Evolutionary conservation across 1,139 yeast species (phyloP).

Genomic region (Suhomyces bolitotheri): DNA sequence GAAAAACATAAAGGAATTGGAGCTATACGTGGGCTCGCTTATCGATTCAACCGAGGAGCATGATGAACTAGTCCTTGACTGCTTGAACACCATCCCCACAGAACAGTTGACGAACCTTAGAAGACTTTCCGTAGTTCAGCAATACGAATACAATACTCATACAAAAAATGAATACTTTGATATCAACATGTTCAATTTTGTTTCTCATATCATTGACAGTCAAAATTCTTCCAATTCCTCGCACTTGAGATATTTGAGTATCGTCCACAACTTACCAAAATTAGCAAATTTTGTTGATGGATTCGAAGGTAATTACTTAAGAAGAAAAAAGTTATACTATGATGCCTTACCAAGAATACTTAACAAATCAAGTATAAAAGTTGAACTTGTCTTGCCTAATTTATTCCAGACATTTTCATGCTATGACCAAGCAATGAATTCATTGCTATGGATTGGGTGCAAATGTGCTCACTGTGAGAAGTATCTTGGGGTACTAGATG

Average conservation of each 20-base stretch:
- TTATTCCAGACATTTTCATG: slow-evolving; percentile 59
- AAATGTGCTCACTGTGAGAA: slow-evolving; percentile 55
- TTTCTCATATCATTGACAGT: slow-evolving; percentile 28
- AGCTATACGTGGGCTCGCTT: slow-evolving; percentile 26
- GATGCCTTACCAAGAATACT: slow-evolving; percentile 47
- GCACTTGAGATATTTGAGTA: slow-evolving; percentile 38
- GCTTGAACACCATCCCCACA: slow-evolving; percentile 14
- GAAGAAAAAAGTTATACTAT: slow-evolving; percentile 54
- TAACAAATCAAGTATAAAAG: slow-evolving; percentile 22
- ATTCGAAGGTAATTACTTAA: slow-evolving; percentile 67
- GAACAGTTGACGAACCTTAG: slow-evolving; percentile 21
- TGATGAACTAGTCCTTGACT: slow-evolving; percentile 9
- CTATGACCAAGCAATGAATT: slow-evolving; percentile 69
- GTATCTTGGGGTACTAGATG: slow-evolving; percentile 53
- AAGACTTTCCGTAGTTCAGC: slow-evolving; percentile 50
- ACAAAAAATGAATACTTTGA: slow-evolving; percentile 59
- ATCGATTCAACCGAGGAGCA: neutral
- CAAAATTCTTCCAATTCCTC: slow-evolving; percentile 11
- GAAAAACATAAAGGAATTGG: slow-evolving; percentile 23
- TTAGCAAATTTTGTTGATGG: slow-evolving; percentile 46
- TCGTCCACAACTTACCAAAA: slow-evolving; percentile 54
- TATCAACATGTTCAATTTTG: slow-evolving; percentile 45
- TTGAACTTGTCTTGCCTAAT: slow-evolving; percentile 55
- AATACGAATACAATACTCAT: slow-evolving; percentile 46
- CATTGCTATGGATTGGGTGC: slow-evolving; percentile 76